Evolutionary conservation across 2,329 filamentous ascomycete species (phyloP), one percentile per base, ranked within the genome.

Genomic region (Paradendryphiella salina): DNA sequence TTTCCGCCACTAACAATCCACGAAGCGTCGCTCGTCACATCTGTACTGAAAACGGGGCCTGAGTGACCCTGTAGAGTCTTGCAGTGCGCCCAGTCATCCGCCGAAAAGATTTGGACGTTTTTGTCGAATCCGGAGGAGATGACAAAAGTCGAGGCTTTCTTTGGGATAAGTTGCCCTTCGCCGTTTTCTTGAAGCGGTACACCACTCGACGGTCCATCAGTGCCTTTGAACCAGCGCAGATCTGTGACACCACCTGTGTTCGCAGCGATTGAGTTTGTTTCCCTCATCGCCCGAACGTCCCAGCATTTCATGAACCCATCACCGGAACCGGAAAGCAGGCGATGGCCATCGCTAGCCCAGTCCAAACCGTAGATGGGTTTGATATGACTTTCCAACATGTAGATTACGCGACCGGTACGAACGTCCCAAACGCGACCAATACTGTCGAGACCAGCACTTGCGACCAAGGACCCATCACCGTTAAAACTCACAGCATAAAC

Each of bases 221-320:
- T 77, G 2, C 94, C 93, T 73, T 94, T 95, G 77, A 88, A 97
- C 90, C 94, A 97, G 56, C 91, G 82, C 57, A 99, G 76, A 72
- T 99, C 94, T 1, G 91, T 94, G 6, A 99, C 92, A 28, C 94
- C 88, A 58, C 90, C 93, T 41, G 85, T 87, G 72, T 99, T 94
- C 5, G 94, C 93, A 40, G 93, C 94, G 38, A 99, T 88, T 14
- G 88, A 89, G 10, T 90, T 93, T 0, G 84, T 87, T 57, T 86
- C 86, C 63, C 88, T 84, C 40, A 97, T 92, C 65, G 94, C 93
- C 37, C 94, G 85, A 44, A 99, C 81, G 69, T 99, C 94, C 94
- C 94, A 99, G 75, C 93, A 96, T 74, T 96, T 97, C 66, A 96
- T 86, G 83, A 94, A 97, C 14, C 93, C 93, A 69, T 99, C 94